Percentiles rank a stretch among this genome's conserved stretches.
Conservation (phyloP, 1,139 yeast genomes). For the Arxiozyma slooffiae region DNA sequence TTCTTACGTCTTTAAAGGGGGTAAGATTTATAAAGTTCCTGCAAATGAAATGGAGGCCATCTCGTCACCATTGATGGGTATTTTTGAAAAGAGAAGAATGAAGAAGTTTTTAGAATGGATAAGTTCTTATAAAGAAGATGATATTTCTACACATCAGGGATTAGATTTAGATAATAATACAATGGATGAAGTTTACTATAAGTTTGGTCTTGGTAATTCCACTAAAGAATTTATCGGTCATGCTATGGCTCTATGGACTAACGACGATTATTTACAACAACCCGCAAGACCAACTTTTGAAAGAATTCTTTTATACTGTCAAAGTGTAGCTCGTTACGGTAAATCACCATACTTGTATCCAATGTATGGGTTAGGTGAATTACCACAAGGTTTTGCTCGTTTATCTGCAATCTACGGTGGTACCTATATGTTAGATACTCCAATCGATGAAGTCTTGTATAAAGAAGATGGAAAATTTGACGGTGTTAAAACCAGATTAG, state of each 20-base stretch:
- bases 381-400: slow-evolving; percentile 97
- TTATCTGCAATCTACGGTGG: slow-evolving; percentile 97
- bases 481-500: slow-evolving; percentile 87
- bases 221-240: slow-evolving; percentile 96
- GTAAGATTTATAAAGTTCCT: slow-evolving; percentile 91
- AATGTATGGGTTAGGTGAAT: slow-evolving; percentile 90
- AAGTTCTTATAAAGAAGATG: slow-evolving; percentile 72
- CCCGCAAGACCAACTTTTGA: slow-evolving; percentile 92
- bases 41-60: slow-evolving; percentile 86
- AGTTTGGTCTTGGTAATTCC: slow-evolving; percentile 86
- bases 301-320: slow-evolving; percentile 74
- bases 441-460: slow-evolving; percentile 79
- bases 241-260: slow-evolving; percentile 96
- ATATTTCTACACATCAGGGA: slow-evolving; percentile 72
- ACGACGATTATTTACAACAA: slow-evolving; percentile 77
- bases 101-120: slow-evolving; percentile 84
- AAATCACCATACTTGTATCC: slow-evolving; percentile 96
- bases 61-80: slow-evolving; percentile 85
- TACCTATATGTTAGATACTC: slow-evolving; percentile 95
- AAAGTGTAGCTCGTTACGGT: slow-evolving; percentile 89
- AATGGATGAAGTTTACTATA: slow-evolving; percentile 82
- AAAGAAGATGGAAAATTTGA: slow-evolving; percentile 56
- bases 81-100: slow-evolving; percentile 93
- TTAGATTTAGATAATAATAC: slow-evolving; percentile 78
- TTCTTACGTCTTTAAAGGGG: slow-evolving; percentile 80